Evolutionary conservation across 1,284 basidiomycete species (phyloP).

Genomic region (Ustilago nuda): DNA sequence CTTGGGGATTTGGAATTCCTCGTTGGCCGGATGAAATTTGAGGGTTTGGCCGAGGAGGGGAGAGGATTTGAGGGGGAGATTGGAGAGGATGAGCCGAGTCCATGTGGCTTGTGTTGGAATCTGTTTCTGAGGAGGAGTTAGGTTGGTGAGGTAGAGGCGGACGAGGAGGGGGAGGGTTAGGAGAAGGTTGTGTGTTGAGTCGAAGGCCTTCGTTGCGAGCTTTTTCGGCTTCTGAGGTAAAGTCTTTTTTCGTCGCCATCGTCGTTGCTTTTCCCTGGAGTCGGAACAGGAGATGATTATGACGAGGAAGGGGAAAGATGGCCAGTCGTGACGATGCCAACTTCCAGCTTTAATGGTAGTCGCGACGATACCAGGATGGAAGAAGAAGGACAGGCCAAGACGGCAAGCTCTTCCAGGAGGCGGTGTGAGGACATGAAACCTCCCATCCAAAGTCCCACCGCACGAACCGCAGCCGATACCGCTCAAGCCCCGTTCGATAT

Average conservation of each 20-base stretch:
- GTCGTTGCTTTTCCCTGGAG: neutral
- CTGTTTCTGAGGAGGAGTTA: constrained; percentile 1
- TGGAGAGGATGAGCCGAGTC: constrained; percentile 9
- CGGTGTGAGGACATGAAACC: neutral
- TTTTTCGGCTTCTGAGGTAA: constrained; percentile 1
- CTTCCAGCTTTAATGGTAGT: too few relatives aligned
- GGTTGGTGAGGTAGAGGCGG: neutral
- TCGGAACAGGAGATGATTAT: too few relatives aligned
- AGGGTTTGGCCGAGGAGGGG: neutral
- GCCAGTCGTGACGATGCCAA: too few relatives aligned
- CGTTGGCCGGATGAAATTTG: neutral
- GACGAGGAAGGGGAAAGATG: too few relatives aligned
- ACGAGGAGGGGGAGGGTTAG: too few relatives aligned
- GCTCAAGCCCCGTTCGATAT: neutral
- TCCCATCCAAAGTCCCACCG: neutral
- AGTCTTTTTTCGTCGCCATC: constrained; percentile 1
- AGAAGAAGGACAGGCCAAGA: neutral
- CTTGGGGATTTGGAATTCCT: constrained; percentile 7
- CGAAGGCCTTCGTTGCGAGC: neutral
- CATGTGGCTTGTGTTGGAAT: neutral
- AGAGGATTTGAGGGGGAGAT: neutral
- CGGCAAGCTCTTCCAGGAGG: too few relatives aligned
- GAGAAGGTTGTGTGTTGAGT: neutral
- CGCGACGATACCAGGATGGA: neutral
- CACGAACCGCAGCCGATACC: neutral